Evolutionary conservation across 495 filamentous ascomycete genomes (phyloP).

Genomic region (Pyronema domesticum): DNA sequence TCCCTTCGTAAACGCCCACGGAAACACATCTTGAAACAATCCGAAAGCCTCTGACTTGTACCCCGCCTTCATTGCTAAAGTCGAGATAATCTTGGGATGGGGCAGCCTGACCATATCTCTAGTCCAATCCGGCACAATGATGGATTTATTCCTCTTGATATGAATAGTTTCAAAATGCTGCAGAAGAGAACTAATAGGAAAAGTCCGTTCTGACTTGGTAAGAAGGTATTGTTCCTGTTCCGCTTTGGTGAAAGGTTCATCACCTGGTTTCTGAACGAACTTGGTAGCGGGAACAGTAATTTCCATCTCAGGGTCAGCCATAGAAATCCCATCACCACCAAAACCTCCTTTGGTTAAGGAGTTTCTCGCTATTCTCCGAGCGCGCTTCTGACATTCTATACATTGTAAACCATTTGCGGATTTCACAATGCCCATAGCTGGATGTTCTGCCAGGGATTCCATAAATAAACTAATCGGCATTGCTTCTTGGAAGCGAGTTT

Average conservation of each 20-base stretch:
- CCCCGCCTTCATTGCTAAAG: slow-evolving; percentile 31
- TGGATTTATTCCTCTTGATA: slow-evolving; percentile 25
- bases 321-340: slow-evolving; percentile 16
- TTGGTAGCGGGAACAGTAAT: no score
- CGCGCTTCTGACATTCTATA: slow-evolving; percentile 41
- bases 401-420: slow-evolving; percentile 39
- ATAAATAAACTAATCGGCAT: slow-evolving; percentile 44
- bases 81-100: slow-evolving; percentile 32
- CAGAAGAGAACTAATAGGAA: slow-evolving; percentile 42
- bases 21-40: slow-evolving; percentile 42
- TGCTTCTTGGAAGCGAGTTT: slow-evolving; percentile 35
- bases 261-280: no score
- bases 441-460: slow-evolving; percentile 46
- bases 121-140: slow-evolving; percentile 40
- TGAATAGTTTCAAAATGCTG: slow-evolving; percentile 52
- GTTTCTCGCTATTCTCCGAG: slow-evolving; percentile 1
- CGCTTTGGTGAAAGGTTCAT: no score
- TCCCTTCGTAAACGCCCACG: slow-evolving; percentile 21
- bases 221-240: neutral
- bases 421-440: slow-evolving; percentile 48
- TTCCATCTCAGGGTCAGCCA: neutral
- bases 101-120: slow-evolving; percentile 54
- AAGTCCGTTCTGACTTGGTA: slow-evolving; percentile 20
- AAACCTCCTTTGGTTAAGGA: slow-evolving; percentile 1
- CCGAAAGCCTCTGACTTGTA: slow-evolving; percentile 39